phyloP scores from a whole-genome alignment of 805 yeast species.

The Myxozyma geophila region DNA sequence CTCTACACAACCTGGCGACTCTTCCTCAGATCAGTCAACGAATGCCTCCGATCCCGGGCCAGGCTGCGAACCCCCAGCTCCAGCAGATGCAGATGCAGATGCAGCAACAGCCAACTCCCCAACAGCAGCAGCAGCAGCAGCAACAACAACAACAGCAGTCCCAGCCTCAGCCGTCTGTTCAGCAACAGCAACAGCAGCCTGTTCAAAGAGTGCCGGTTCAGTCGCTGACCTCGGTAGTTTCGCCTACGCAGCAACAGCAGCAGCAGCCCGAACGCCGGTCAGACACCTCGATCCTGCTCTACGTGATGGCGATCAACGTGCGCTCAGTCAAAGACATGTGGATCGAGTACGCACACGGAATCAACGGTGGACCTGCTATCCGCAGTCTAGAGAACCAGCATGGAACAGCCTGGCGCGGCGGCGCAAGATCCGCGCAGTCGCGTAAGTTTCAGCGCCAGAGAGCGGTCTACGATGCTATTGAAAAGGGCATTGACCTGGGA shows the following conservation, averaged over 20 bases:
- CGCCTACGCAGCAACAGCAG: background rate
- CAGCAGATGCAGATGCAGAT: conserved; percentile 13
- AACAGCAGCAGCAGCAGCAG: conserved; percentile 7
- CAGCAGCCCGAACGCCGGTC: conserved; percentile 15
- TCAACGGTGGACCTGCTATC: conserved; percentile 32
- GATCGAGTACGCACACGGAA: conserved; percentile 33
- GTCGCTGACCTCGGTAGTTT: background rate
- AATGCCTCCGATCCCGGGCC: conserved; percentile 8
- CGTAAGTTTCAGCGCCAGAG: conserved; percentile 34
- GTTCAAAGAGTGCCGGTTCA: background rate
- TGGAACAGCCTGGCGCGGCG: conserved; percentile 36
- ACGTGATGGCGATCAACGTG: conserved; percentile 34
- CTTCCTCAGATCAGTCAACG: conserved; percentile 9
- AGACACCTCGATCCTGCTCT: conserved; percentile 12
- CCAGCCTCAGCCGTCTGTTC: background rate
- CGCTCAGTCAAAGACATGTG: conserved; percentile 32
- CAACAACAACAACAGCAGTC: conserved; percentile 8
- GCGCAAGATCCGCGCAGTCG: conserved; percentile 33
- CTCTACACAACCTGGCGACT: conserved; percentile 15
- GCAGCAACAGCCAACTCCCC: conserved; percentile 14
- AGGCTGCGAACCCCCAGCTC: conserved; percentile 9
- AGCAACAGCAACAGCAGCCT: conserved; percentile 15
- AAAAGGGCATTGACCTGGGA: conserved; percentile 26
- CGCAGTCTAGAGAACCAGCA: conserved; percentile 28
- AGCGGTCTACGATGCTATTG: conserved; percentile 31